These are phyloP conservation scores for Fusarium hainanense DNA, from an alignment of 2,329 filamentous ascomycete genomes.

Conservation along the genomic window DNA sequence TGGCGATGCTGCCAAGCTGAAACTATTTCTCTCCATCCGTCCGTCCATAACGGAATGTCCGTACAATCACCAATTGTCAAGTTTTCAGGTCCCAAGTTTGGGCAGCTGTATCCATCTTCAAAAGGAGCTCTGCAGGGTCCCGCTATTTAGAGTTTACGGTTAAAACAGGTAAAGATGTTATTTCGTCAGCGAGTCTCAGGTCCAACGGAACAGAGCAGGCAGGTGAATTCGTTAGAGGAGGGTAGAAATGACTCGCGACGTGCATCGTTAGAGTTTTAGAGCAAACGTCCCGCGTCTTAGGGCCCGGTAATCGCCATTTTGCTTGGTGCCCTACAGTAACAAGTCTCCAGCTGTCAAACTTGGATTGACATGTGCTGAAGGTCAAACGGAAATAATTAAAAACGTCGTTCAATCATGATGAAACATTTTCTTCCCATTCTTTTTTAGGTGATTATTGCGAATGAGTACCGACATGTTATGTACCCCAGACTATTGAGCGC, in stretches of 20 bases:
- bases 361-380: neutral
- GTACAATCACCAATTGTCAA: neutral
- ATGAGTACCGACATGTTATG: neutral
- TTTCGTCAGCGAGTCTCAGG: neutral
- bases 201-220: neutral
- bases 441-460: neutral
- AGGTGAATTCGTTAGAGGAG: neutral
- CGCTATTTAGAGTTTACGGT: constrained; percentile 19
- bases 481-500: neutral
- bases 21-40: neutral
- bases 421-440: too few relatives aligned
- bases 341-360: neutral
- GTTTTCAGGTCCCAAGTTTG: neutral
- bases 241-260: constrained; percentile 7
- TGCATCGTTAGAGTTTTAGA: neutral
- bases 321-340: neutral
- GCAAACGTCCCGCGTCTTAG: neutral
- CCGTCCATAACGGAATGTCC: neutral
- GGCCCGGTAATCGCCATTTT: neutral
- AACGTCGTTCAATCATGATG: neutral
- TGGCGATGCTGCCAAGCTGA: neutral
- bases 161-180: neutral
- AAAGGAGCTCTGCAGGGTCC: neutral
- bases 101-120: constrained; percentile 6
- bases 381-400: neutral